Conservation (phyloP, 441 rosid species). For the Metrosideros polymorpha region DNA sequence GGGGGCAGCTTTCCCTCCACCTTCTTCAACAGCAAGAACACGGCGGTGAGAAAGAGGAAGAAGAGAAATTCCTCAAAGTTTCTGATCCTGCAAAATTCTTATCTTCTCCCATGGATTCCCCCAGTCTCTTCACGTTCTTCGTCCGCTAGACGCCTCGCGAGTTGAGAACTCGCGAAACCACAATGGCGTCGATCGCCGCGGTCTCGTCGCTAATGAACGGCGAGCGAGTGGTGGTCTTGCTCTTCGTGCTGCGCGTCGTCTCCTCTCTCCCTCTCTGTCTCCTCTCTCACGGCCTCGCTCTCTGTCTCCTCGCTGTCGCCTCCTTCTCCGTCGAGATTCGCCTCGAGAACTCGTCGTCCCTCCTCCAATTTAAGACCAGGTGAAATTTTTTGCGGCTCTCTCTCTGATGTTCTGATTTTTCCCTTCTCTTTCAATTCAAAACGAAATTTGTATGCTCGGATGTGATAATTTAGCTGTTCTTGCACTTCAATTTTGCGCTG, state of each 20-base stretch:
- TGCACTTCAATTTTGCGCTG: background rate
- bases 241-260: conserved; percentile 41
- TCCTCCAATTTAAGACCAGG: conserved; percentile 57
- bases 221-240: conserved; percentile 70
- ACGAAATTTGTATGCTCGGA: background rate
- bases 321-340: conserved; percentile 62
- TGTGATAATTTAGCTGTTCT: background rate
- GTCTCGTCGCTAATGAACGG: conserved; percentile 41
- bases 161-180: background rate
- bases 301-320: conserved; percentile 46
- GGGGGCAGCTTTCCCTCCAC: background rate
- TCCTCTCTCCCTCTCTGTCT: conserved; percentile 50
- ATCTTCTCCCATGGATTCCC: background rate
- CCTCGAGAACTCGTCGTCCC: conserved; percentile 32
- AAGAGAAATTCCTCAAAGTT: background rate
- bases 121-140: background rate
- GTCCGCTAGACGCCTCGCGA: background rate
- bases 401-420: background rate
- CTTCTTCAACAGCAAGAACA: background rate
- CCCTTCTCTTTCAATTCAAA: background rate
- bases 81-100: background rate
- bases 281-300: conserved; percentile 57
- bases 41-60: background rate
- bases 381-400: background rate
- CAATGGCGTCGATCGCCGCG: background rate